These are phyloP conservation scores for Fusarium sublunatum DNA, from an alignment of 2,329 filamentous ascomycete species.

Conservation along the genomic window DNA sequence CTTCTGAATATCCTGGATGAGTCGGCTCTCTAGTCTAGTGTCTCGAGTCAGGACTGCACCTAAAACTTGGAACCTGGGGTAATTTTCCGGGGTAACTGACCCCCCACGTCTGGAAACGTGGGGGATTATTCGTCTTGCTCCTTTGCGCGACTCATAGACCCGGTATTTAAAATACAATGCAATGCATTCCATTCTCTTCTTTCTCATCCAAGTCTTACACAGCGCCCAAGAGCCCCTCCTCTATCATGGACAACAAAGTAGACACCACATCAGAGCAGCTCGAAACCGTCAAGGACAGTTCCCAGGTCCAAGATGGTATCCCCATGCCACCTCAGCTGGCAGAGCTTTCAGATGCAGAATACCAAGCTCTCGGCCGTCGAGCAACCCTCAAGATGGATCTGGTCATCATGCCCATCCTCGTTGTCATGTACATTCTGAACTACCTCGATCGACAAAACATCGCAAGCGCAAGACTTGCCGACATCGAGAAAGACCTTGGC, in stretches of 20 bases:
- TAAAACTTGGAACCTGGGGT: too few relatives aligned
- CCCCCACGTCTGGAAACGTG: neutral
- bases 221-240: neutral
- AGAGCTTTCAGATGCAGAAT: constrained; percentile 8
- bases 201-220: too few relatives aligned
- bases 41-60: too few relatives aligned
- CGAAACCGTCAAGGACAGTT: neutral
- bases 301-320: neutral
- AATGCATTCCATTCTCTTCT: too few relatives aligned
- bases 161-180: too few relatives aligned
- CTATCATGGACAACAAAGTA: neutral
- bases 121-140: too few relatives aligned
- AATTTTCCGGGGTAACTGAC: too few relatives aligned
- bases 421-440: constrained; percentile 1
- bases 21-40: too few relatives aligned
- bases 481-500: constrained; percentile 5
- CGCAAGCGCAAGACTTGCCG: constrained; percentile 5
- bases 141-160: too few relatives aligned
- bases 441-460: constrained; percentile 11
- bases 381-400: constrained; percentile 47
- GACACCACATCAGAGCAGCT: neutral
- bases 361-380: constrained; percentile 14
- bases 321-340: constrained; percentile 5
- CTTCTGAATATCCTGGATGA: too few relatives aligned
- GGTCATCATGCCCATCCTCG: constrained; percentile 31